phyloP scores from a whole-genome alignment of 2,329 filamentous ascomycete species.

The Endoconidiophora laricicola region DNA sequence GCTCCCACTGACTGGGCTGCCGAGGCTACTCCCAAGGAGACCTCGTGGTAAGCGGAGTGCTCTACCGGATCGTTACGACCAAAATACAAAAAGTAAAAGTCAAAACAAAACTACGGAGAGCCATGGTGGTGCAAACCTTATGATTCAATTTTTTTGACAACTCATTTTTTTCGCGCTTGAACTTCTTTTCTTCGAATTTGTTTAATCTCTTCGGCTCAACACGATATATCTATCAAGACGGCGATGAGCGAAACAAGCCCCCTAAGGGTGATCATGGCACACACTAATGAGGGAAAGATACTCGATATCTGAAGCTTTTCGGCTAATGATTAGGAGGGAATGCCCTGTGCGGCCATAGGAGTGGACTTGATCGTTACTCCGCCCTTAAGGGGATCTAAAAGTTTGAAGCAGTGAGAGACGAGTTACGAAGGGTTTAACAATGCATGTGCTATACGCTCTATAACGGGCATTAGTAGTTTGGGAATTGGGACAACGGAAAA shows the following conservation, averaged over 20 bases:
- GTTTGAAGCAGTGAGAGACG: background rate
- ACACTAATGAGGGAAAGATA: constrained; percentile 99
- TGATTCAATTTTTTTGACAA: constrained; percentile 11
- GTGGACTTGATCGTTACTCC: constrained; percentile 81
- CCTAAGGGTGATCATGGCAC: constrained; percentile 36
- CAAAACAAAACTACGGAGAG: constrained; percentile 14
- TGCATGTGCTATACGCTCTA: constrained; percentile 2
- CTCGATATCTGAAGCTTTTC: constrained; percentile 29
- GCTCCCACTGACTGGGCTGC: constrained; percentile 57
- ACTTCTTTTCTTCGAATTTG: constrained; percentile 4
- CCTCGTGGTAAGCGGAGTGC: constrained; percentile 30
- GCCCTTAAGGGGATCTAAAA: constrained; percentile 19
- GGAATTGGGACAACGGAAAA: background rate
- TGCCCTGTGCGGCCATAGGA: constrained; percentile 84
- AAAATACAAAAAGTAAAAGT: constrained; percentile 14
- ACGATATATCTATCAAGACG: background rate
- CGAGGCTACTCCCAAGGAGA: constrained; percentile 36
- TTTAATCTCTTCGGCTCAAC: constrained; percentile 9
- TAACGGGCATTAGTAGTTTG: background rate
- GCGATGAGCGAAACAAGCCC: background rate
- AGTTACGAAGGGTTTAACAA: background rate
- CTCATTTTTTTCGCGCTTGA: constrained; percentile 4
- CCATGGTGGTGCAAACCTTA: constrained; percentile 11
- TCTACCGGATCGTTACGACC: constrained; percentile 12
- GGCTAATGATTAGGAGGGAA: constrained; percentile 52